Conservation (phyloP, 2,329 filamentous ascomycete genomes). For the Colletotrichum tofieldiae region DNA sequence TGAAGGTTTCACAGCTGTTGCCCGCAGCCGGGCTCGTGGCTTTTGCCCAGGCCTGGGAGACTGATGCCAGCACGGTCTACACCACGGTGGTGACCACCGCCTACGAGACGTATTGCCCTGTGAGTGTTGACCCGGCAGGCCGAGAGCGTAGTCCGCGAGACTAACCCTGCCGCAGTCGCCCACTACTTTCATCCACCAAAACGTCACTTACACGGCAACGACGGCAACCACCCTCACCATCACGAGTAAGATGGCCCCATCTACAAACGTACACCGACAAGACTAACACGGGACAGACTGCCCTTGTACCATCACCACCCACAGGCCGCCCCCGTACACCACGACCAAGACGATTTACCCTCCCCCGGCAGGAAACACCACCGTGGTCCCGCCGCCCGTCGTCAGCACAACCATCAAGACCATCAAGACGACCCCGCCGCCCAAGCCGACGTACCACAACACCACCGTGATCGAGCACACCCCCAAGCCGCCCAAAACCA, state of each 20-base stretch:
- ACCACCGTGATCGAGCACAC: slow-evolving; percentile 37
- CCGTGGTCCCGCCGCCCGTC: slow-evolving; percentile 39
- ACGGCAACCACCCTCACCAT: slow-evolving; percentile 60
- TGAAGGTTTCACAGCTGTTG: slow-evolving; percentile 55
- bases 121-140: slow-evolving; percentile 47
- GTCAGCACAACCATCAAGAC: slow-evolving; percentile 38
- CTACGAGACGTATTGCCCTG: slow-evolving; percentile 62
- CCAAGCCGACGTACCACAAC: slow-evolving; percentile 40
- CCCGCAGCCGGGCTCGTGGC: slow-evolving; percentile 52
- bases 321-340: slow-evolving; percentile 50
- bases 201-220: slow-evolving; percentile 62
- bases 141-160: background rate
- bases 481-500: slow-evolving; percentile 29
- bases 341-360: slow-evolving; percentile 46
- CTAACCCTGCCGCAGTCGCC: slow-evolving; percentile 48
- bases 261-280: background rate
- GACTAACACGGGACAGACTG: slow-evolving; percentile 58
- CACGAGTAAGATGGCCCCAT: slow-evolving; percentile 55
- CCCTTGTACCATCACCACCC: slow-evolving; percentile 61
- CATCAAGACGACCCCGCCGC: slow-evolving; percentile 20
- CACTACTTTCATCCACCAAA: slow-evolving; percentile 57
- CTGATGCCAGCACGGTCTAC: slow-evolving; percentile 46
- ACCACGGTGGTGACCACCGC: slow-evolving; percentile 57
- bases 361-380: slow-evolving; percentile 38
- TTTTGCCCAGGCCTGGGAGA: slow-evolving; percentile 48